Percentiles rank a stretch among this genome's conserved stretches.
Conservation (phyloP, 176 grass and related monocot genomes). For the Musa acuminata region DNA sequence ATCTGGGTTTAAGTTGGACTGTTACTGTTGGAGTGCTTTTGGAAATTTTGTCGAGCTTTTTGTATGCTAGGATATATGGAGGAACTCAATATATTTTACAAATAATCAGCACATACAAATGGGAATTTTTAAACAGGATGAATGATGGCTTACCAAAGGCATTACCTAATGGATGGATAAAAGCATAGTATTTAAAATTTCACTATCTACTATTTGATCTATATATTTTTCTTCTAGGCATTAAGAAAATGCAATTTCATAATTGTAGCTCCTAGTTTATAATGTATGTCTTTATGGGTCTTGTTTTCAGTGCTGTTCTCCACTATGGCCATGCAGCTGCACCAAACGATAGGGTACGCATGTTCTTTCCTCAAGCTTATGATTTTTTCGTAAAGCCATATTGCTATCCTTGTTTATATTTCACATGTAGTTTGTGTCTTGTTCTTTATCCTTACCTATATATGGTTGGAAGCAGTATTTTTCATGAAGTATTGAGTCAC, state of each 20-base stretch:
- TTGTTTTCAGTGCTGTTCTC: conserved; percentile 73
- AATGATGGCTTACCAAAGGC: background rate
- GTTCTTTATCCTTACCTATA: background rate
- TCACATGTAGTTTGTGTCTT: background rate
- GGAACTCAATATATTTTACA: background rate
- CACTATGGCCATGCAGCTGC: conserved; percentile 88
- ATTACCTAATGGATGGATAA: background rate
- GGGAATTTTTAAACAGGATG: background rate
- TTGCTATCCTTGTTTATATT: background rate
- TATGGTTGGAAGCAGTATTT: background rate
- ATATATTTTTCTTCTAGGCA: background rate
- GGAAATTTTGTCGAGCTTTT: background rate
- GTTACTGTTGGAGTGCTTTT: background rate
- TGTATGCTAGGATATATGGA: background rate
- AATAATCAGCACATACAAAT: background rate
- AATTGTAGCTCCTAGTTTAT: conserved; percentile 20
- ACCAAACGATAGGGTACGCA: conserved; percentile 81
- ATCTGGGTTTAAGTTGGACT: background rate
- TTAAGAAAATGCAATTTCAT: background rate
- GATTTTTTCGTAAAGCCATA: background rate
- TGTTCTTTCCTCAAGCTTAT: conserved; percentile 5
- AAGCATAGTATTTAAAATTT: background rate
- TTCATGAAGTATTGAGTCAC: background rate
- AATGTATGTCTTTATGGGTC: conserved; percentile 25
- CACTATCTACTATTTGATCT: conserved; percentile 6